Conservation (phyloP, 164 flowering plant species). For the Magnolia kwangsiensis region DNA sequence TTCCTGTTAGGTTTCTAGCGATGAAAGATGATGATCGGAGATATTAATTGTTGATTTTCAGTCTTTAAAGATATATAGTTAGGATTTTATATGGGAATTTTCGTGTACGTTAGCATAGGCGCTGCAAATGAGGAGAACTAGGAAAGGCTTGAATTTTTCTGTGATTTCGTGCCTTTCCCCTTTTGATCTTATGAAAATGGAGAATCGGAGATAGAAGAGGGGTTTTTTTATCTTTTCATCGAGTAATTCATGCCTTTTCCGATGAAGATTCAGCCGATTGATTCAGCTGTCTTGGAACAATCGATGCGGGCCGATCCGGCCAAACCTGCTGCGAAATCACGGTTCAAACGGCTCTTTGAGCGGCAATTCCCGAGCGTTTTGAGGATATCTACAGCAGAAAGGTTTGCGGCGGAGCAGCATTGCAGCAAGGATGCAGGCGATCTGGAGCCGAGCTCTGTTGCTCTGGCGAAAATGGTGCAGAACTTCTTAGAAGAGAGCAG, state of each 20-base stretch:
- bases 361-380: constrained; percentile 60
- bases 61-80: background rate
- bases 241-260: constrained; percentile 42
- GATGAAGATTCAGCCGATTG: constrained; percentile 90
- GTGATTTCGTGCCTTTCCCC: too few relatives aligned
- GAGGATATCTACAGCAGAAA: constrained; percentile 50
- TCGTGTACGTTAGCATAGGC: background rate
- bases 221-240: background rate
- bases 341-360: constrained; percentile 77
- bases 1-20: background rate
- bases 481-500: constrained; percentile 67
- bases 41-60: background rate
- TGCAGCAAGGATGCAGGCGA: constrained; percentile 30
- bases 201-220: background rate
- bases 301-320: constrained; percentile 32
- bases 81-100: background rate
- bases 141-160: too few relatives aligned
- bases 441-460: constrained; percentile 89
- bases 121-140: too few relatives aligned
- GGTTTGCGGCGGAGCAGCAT: constrained; percentile 18
- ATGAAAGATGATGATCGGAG: constrained; percentile 17
- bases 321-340: constrained; percentile 66
- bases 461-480: constrained; percentile 84
- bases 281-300: constrained; percentile 19
- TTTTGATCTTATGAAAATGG: background rate